Evolutionary conservation across 495 filamentous ascomycete species (phyloP).

Genomic region (Xylaria palmicola): DNA sequence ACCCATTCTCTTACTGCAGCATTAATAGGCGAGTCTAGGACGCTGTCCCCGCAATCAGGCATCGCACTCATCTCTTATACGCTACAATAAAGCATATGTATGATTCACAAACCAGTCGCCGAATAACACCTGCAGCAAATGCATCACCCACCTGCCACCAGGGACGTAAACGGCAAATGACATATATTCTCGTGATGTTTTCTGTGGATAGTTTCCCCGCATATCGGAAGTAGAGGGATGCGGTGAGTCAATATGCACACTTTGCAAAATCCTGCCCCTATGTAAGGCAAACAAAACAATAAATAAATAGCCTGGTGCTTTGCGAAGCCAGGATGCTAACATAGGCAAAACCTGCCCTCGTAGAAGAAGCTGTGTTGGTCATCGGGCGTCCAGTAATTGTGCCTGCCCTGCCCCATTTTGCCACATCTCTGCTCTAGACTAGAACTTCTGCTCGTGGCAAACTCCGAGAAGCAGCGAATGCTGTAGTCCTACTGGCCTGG

Average conservation of each 20-base stretch:
- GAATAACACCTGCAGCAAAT: neutral
- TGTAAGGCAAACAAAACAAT: no score
- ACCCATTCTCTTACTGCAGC: neutral
- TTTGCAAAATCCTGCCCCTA: no score
- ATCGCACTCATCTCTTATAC: neutral
- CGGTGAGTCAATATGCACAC: no score
- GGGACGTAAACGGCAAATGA: neutral
- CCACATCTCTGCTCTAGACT: neutral
- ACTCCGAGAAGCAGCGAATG: neutral
- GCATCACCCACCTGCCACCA: neutral
- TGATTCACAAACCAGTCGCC: neutral
- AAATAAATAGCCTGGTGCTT: no score
- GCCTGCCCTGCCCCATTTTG: neutral
- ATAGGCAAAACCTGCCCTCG: no score
- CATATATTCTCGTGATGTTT: neutral
- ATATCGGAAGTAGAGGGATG: neutral
- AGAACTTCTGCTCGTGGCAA: neutral
- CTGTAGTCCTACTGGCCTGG: neutral
- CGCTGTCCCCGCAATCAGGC: neutral
- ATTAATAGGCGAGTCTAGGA: neutral
- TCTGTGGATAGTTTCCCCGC: neutral
- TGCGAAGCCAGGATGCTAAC: no score
- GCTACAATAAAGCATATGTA: neutral
- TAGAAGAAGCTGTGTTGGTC: no score
- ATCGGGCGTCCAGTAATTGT: neutral